Base-by-base conservation (phyloP, 768 basidiomycete species). In the Tulasnella sp. region DNA sequence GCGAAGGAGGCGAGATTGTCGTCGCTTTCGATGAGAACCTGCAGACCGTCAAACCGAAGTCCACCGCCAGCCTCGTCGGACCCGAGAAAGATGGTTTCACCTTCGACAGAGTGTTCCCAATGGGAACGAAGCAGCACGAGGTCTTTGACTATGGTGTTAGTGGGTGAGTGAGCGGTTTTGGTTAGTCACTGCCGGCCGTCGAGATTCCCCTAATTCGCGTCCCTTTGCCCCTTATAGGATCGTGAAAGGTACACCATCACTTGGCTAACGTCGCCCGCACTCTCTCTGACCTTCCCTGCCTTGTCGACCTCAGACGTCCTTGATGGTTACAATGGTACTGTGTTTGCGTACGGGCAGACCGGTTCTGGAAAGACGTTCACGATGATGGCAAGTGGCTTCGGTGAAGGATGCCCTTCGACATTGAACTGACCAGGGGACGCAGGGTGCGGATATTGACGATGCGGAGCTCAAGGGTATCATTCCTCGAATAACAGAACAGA, bases 111-210 rank as follows among this genome's bases (percentile, higher is more conserved):
- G 94, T 96, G 26, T 99, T 99, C 80, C 90, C 94, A 71, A 94
- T 95, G 84, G 87, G 85, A 44, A 93, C 95, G 59, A 86, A 88
- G 80, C 97, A 99, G 80, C 82, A 88, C 69, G 94, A 98, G 80
- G 94, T 99, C 63, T 99, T 98, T 79, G 95, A 98, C 80, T 99
- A 97, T 80, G 97, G 97, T 69, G 93, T 99, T 44, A 96, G 95
- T 81, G 96, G 95, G 92, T 94, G 78, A 81, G 64, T 65, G 26
- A 29, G 32, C 32, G 64, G 19, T 29, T 65, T 40, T 65, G 39
- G 64, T 65, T 40, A 36, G 64, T 42, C 22, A 52, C 66, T 44
- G 62, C 36, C n/a, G n/a, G 14, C 37, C 9, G 35, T 44, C 32
- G 22, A 19, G 22, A 72, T 36, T 64, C 32, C 34, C 34, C 72